phyloP scores from a whole-genome alignment of 306 rosid genomes.

The Vigna trinervia region DNA sequence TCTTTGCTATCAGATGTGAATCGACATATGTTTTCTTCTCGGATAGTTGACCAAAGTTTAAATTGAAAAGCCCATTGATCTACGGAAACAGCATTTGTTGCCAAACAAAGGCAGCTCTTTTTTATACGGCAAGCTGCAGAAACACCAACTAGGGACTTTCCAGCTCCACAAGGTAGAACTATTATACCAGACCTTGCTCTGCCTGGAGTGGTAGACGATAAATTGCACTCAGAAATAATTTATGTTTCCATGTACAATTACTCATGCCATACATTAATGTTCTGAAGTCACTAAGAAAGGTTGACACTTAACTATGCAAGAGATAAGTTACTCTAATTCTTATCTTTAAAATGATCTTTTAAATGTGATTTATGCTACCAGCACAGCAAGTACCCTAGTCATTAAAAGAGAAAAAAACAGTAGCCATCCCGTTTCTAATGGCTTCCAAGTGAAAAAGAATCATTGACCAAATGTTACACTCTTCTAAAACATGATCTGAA shows the following conservation, averaged over 20 bases:
- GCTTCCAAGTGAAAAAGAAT: constrained; percentile 21
- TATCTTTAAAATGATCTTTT: constrained; percentile 9
- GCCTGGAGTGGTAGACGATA: constrained; percentile 57
- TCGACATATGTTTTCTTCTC: constrained; percentile 94
- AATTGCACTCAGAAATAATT: constrained; percentile 31
- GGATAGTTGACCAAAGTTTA: constrained; percentile 93
- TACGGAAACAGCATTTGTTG: constrained; percentile 97
- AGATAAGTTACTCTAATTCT: not conserved
- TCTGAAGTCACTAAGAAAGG: constrained; percentile 25
- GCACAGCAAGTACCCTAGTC: constrained; percentile 9
- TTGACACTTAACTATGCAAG: not conserved
- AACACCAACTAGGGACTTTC: constrained; percentile 97
- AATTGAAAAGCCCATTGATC: constrained; percentile 99
- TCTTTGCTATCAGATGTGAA: constrained; percentile 98
- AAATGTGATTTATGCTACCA: constrained; percentile 23
- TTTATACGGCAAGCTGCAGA: constrained; percentile 94
- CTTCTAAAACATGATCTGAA: constrained; percentile 13
- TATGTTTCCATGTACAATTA: constrained; percentile 25
- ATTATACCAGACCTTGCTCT: constrained; percentile 99
- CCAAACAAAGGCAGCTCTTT: constrained; percentile 96
- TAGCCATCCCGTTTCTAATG: not conserved
- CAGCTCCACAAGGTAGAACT: constrained; percentile 98
- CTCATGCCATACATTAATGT: constrained; percentile 26
- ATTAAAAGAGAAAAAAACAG: not conserved
- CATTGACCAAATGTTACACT: constrained; percentile 31